phyloP scores from a whole-genome alignment of 768 basidiomycete species.

The Boletus speciosus region DNA sequence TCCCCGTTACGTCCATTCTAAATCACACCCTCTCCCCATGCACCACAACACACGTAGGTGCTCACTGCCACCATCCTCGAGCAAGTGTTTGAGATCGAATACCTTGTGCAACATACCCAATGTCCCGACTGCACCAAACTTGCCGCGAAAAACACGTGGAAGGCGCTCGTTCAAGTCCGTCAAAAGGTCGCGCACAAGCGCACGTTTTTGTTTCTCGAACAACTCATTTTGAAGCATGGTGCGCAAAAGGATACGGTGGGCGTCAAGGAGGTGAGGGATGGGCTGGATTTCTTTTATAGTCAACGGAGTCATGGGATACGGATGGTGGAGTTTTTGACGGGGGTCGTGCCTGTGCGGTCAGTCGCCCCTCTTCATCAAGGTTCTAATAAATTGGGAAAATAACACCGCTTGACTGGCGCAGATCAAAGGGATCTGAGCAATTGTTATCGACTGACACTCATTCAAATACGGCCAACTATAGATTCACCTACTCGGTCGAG shows the following conservation, averaged over 20 bases:
- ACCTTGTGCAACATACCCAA: constrained; percentile 91
- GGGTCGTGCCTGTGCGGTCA: constrained; percentile 86
- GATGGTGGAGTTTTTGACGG: constrained; percentile 90
- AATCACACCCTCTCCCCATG: neutral
- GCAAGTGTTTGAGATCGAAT: constrained; percentile 96
- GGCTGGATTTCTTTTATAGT: constrained; percentile 96
- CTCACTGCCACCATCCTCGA: constrained; percentile 93
- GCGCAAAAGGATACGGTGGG: constrained; percentile 96
- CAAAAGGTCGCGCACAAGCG: constrained; percentile 98
- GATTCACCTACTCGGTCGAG: constrained; percentile 96
- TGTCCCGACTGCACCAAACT: constrained; percentile 92
- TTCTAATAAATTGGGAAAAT: neutral
- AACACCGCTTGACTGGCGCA: constrained; percentile 24
- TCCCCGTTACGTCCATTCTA: neutral
- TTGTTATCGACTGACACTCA: constrained; percentile 92
- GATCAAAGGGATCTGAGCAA: constrained; percentile 92
- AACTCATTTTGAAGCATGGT: constrained; percentile 92
- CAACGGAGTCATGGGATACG: constrained; percentile 88
- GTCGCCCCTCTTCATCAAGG: constrained; percentile 22
- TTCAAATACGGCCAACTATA: constrained; percentile 90
- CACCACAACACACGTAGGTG: constrained; percentile 49
- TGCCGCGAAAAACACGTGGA: constrained; percentile 99
- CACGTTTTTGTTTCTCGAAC: constrained; percentile 96
- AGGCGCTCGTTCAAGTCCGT: constrained; percentile 95
- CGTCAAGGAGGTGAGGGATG: constrained; percentile 90